Evolutionary conservation across 2,329 filamentous ascomycete species (phyloP).

Genomic region (Colletotrichum musicola): DNA sequence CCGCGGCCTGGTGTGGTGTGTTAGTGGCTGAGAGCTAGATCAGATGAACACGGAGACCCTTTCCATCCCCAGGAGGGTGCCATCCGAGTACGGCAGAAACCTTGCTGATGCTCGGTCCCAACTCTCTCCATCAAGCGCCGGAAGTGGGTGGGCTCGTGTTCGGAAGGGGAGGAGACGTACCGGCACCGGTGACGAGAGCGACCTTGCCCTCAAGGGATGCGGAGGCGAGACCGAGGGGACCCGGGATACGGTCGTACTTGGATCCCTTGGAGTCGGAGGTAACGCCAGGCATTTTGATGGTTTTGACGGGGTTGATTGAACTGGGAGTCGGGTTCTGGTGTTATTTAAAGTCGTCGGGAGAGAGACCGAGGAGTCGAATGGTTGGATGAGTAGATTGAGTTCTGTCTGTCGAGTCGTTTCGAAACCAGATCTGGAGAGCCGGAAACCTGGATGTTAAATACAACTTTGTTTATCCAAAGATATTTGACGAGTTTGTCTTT

Average conservation of each 20-base stretch:
- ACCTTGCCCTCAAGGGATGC: slow-evolving; percentile 85
- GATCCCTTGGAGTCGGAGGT: slow-evolving; percentile 42
- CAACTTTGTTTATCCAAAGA: slow-evolving; percentile 5
- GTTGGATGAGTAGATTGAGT: slow-evolving; percentile 19
- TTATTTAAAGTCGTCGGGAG: slow-evolving; percentile 11
- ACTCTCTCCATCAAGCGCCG: background rate
- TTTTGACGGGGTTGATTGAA: background rate
- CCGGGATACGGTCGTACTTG: slow-evolving; percentile 54
- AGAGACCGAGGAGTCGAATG: slow-evolving; percentile 25
- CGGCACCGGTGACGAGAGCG: slow-evolving; percentile 81
- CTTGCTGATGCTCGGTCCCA: background rate
- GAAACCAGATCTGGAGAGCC: background rate
- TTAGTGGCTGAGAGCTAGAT: background rate
- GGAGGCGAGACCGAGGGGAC: slow-evolving; percentile 53
- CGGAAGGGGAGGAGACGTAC: slow-evolving; percentile 45
- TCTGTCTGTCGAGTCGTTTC: slow-evolving; percentile 28
- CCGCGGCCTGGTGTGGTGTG: slow-evolving; percentile 59
- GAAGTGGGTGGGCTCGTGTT: background rate
- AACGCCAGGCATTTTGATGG: slow-evolving; percentile 50
- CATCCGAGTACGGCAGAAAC: background rate
- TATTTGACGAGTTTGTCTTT: background rate
- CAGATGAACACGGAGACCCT: slow-evolving; percentile 23
- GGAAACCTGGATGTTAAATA: slow-evolving; percentile 32
- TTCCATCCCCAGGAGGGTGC: too few species aligned
- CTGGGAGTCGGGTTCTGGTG: background rate